phyloP scores from a whole-genome alignment of 371 early-diverging fungal genomes.

The Encephalitozoon hellem region DNA sequence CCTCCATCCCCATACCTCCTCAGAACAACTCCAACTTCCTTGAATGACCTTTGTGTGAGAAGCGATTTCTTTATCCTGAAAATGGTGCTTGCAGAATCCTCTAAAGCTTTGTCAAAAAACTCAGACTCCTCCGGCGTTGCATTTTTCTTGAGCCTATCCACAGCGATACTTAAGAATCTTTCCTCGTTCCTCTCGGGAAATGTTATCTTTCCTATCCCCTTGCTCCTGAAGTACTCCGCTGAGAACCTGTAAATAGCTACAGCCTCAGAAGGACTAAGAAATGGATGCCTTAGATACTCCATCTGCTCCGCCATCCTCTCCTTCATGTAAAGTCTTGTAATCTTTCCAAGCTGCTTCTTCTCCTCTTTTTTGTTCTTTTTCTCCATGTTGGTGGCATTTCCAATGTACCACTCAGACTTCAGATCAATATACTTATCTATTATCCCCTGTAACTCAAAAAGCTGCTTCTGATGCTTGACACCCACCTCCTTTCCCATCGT shows the following conservation, averaged over 20 bases:
- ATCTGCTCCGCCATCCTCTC: conserved; percentile 94
- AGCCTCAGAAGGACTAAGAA: conserved; percentile 74
- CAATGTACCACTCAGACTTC: conserved; percentile 98
- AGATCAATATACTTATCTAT: conserved; percentile 88
- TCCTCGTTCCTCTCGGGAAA: conserved; percentile 98
- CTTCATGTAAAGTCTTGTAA: conserved; percentile 92
- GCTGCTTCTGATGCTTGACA: conserved; percentile 62
- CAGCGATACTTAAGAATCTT: conserved; percentile 79
- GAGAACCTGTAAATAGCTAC: conserved; percentile 62
- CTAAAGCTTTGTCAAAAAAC: conserved; percentile 87
- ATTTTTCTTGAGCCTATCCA: conserved; percentile 83
- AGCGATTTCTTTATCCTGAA: conserved; percentile 83
- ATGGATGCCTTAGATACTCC: conserved; percentile 67
- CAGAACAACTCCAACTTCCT: conserved; percentile 94
- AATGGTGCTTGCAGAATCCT: conserved; percentile 84
- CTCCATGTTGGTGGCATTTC: conserved; percentile 72
- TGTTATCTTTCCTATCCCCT: conserved; percentile 87
- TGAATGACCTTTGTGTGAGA: conserved; percentile 91
- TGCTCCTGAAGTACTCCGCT: conserved; percentile 91
- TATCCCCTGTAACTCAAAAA: conserved; percentile 90
- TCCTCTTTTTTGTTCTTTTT: conserved; percentile 70
- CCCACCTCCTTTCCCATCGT: background rate
- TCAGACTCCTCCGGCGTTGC: conserved; percentile 90
- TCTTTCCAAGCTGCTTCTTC: conserved; percentile 91
- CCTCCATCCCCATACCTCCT: conserved; percentile 87